Evolutionary conservation across 225 moss, liverwort and hornwort species (phyloP).

Genomic region (Neckera pumila): DNA sequence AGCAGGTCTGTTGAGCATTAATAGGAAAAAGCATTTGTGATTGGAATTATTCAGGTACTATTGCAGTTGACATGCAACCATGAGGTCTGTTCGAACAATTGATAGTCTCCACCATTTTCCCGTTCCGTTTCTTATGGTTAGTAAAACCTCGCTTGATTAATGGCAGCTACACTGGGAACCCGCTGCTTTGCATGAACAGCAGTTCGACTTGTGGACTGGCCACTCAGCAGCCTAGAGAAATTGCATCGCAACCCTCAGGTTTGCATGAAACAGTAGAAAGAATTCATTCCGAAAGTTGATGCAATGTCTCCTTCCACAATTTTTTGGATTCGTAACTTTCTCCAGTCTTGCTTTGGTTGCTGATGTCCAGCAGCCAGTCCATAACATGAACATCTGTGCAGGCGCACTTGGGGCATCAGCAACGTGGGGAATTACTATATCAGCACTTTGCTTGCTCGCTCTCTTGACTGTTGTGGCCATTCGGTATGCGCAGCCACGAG

Average conservation of each 20-base stretch:
- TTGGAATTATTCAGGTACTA: neutral
- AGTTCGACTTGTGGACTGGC: constrained; percentile 44
- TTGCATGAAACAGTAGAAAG: neutral
- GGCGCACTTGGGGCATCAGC: constrained; percentile 59
- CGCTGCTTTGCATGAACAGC: constrained; percentile 37
- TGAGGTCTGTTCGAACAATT: neutral
- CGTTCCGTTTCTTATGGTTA: neutral
- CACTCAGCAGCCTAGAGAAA: constrained; percentile 10
- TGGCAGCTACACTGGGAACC: constrained; percentile 50
- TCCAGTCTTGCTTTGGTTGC: neutral
- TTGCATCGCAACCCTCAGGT: constrained; percentile 21
- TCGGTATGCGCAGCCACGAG: constrained; percentile 54
- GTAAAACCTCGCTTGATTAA: neutral
- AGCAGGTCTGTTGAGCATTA: constrained; percentile 34
- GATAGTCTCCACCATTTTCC: neutral
- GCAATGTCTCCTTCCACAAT: neutral
- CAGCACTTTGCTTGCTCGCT: constrained; percentile 71
- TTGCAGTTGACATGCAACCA: neutral
- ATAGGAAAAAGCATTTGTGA: neutral
- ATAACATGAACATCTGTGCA: constrained; percentile 2
- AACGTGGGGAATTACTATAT: constrained; percentile 86
- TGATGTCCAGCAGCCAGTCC: neutral
- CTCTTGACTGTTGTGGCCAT: constrained; percentile 50
- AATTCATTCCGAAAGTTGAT: neutral
- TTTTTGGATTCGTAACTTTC: neutral